A percentile compares a stretch with the other conserved stretches of the same genome.
Conservation (phyloP, 306 rosid genomes). For the Malus fusca region DNA sequence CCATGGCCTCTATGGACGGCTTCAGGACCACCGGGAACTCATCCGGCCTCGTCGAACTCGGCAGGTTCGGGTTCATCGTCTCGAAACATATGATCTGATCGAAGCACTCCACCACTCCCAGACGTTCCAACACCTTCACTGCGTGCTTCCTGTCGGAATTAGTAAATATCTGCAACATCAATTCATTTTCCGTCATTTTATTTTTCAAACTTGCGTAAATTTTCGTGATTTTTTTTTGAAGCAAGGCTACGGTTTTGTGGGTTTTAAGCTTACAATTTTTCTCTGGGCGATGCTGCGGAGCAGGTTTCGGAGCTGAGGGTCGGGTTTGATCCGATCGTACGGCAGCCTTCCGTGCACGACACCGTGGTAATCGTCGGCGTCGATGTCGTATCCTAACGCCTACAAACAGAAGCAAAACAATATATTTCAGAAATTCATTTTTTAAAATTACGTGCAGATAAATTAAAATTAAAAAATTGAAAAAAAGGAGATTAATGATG, state of each 20-base stretch:
- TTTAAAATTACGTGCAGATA: background rate
- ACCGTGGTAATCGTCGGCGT: conserved; percentile 76
- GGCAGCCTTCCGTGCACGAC: conserved; percentile 92
- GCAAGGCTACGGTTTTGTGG: too few species aligned
- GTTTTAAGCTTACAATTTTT: conserved; percentile 42
- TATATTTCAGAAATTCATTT: background rate
- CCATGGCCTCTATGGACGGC: conserved; percentile 69
- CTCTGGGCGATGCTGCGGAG: conserved; percentile 51
- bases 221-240: background rate
- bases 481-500: background rate
- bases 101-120: conserved; percentile 59
- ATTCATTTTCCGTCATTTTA: too few species aligned
- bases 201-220: background rate
- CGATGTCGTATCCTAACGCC: conserved; percentile 67
- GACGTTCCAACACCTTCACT: conserved; percentile 37
- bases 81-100: conserved; percentile 78
- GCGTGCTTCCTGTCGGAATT: conserved; percentile 82
- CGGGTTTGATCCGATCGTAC: conserved; percentile 60
- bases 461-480: background rate
- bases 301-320: conserved; percentile 51
- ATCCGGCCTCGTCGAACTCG: conserved; percentile 41
- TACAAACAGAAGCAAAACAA: conserved; percentile 5
- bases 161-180: conserved; percentile 51
- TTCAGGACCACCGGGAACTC: conserved; percentile 70
- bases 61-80: conserved; percentile 76